Evolutionary conservation across 2,329 filamentous ascomycete species (phyloP).

Genomic region (Venturia carpophila): DNA sequence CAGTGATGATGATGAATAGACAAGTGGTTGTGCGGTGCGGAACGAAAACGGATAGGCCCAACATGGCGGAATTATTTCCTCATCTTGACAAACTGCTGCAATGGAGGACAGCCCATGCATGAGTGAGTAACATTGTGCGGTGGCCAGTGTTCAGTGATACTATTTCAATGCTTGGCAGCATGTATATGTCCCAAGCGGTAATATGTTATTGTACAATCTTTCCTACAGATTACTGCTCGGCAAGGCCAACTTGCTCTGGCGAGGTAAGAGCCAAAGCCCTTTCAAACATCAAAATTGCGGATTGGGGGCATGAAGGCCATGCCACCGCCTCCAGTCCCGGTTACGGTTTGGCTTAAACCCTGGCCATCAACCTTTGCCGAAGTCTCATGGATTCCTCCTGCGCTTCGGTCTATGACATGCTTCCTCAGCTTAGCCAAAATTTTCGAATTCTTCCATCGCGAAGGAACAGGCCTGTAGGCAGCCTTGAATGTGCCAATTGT

Average conservation of each 20-base stretch:
- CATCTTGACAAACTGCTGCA: not conserved
- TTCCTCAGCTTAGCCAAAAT: constrained; percentile 66
- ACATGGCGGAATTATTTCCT: not conserved
- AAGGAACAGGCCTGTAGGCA: constrained; percentile 82
- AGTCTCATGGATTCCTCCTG: constrained; percentile 45
- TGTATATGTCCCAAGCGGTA: not conserved
- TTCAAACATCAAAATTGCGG: constrained; percentile 37
- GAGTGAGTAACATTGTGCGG: no score
- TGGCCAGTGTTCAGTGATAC: not conserved
- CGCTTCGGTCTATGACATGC: constrained; percentile 69
- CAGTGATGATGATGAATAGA: not conserved
- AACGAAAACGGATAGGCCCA: no score
- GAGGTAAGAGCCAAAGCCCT: not conserved
- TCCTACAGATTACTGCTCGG: not conserved
- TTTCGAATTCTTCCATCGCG: constrained; percentile 76
- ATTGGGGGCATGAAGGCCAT: constrained; percentile 46
- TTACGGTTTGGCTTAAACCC: constrained; percentile 28
- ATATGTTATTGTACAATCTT: not conserved
- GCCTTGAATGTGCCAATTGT: constrained; percentile 92
- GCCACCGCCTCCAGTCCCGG: constrained; percentile 33
- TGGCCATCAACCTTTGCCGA: constrained; percentile 28
- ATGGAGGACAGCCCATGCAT: not conserved
- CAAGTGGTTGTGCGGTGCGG: not conserved
- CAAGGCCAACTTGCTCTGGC: not conserved
- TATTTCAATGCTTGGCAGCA: not conserved